Base-by-base conservation (phyloP, 2,329 filamentous ascomycete genomes). In the Rhynchosporium graminicola region DNA sequence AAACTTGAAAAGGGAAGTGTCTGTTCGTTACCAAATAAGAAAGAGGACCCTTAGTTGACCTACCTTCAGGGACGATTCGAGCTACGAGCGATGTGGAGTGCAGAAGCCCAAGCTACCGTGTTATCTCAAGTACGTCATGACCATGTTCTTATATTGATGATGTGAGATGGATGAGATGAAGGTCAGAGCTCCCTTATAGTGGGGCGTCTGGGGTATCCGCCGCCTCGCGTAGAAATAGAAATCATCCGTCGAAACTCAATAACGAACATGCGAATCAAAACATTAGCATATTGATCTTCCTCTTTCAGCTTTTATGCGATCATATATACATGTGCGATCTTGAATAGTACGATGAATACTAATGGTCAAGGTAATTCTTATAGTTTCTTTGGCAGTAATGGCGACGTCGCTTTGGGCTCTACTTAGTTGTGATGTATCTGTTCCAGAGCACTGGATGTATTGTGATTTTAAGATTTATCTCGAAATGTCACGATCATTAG, bases 81-180 rank as follows among this genome's bases (percentile, higher is more conserved):
- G 20, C 20, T 54, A 40, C 33, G 15, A n/a, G 36, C 9, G 20
- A 8, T 46, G n/a, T 46, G 20, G 38, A 42, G 36, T 40, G 10
- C 51, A 52, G 12, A 40, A n/a, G 51, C 51, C 51, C n/a, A 54
- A 36, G n/a, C 20, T 54, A 20, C 20, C 1, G 20, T 20, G 13
- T 20, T 28, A 54, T 54, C 51, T 54, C 51, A 10, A 42, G 36
- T 54, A 54, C 51, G 51, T 54, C 51, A 54, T 54, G 51, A 54
- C 36, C 51, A 54, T 36, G 33, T 10, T 36, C 33, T 36, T 36
- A 36, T 0, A 54, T 40, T 10, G 38, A 20, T 40, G 36, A 54
- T 42, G 36, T 20, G 20, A 20, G 20, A 20, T 20, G 38, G 7
- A 26, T 8, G 20, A 10, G 36, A 26, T 33, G n/a, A 33, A 33